Evolutionary conservation across 495 filamentous ascomycete genomes (phyloP), one percentile per base, ranked within the genome.

Genomic region (Lasiosphaeriaceae sp.): DNA sequence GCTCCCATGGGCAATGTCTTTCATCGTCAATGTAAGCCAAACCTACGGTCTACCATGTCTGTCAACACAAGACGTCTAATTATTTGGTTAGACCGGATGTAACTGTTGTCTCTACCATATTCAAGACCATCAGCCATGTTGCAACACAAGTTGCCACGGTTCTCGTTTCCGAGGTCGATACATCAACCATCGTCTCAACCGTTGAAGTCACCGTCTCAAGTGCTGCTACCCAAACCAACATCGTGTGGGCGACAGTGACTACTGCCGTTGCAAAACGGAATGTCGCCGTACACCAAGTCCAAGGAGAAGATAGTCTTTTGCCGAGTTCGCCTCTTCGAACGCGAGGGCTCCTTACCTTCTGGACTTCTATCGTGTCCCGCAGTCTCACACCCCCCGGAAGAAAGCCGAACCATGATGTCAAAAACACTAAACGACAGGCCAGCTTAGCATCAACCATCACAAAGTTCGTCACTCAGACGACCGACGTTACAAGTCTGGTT

Each of bases 81-180:
- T 20, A 11, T 50, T 34, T 37, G 37, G 20, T 21, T 26, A 71
- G 59, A 11, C 34, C 41, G 2, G 31, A 57, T 17, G 55, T 66
- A 11, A 69, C 64, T 2, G 53, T 62, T 20, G 65, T 64, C 7
- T 62, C 56, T 1, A 66, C 61, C 11, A 43, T 62, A 17, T 52
- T 46, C 11, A 12, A 60, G 17, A 65, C 63, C 2, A 6, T 58
- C 47, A 66, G 61, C 0, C 51, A 37, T 12, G 23, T 59, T 11
- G 59, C 59, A 9, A 67, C 66, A 6, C 62, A 67, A 50, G 47
- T 58, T 29, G 65, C 63, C 29, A 67, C 66, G 1, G 48, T 71
- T 22, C 26, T 69, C 2, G 19, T 69, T 2, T 59, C 50, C 22
- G 56, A 64, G 51, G 34, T 67, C 11, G 56, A 61, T 5, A 63